Conservation (phyloP, 2,329 filamentous ascomycete species). For the Dendryphion nanum region DNA sequence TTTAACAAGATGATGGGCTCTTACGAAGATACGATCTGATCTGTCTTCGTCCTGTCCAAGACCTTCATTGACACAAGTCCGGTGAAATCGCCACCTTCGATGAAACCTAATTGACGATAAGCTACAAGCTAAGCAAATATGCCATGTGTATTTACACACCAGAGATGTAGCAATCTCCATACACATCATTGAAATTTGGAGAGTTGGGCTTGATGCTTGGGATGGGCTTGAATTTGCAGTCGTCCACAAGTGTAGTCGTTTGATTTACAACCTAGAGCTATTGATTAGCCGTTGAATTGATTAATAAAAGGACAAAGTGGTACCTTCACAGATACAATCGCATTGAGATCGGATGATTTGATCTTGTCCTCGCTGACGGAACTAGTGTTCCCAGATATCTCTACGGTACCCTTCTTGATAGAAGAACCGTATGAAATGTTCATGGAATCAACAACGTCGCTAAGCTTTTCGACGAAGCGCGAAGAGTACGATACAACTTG, state of each 20-base stretch:
- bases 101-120: slow-evolving; percentile 4
- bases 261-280: slow-evolving; percentile 30
- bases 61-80: slow-evolving; percentile 9
- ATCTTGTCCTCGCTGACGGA: slow-evolving; percentile 11
- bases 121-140: background rate
- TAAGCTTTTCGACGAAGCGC: slow-evolving; percentile 18
- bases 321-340: slow-evolving; percentile 21
- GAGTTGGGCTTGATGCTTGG: background rate
- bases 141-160: background rate
- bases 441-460: slow-evolving; percentile 14
- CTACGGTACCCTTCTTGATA: slow-evolving; percentile 10
- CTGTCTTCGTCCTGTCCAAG: slow-evolving; percentile 8
- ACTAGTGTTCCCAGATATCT: slow-evolving; percentile 4
- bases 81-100: slow-evolving; percentile 14
- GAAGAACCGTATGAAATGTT: slow-evolving; percentile 7
- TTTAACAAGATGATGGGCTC: no score
- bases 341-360: slow-evolving; percentile 29
- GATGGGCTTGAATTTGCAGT: slow-evolving; percentile 1
- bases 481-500: slow-evolving; percentile 16
- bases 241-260: slow-evolving; percentile 19
- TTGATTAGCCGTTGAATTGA: no score
- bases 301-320: no score
- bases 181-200: slow-evolving; percentile 8
- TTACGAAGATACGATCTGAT: slow-evolving; percentile 2
- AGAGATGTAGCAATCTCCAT: slow-evolving; percentile 12